phyloP scores from a whole-genome alignment of 73 alveolate genomes.

The Urostyla sp. region DNA sequence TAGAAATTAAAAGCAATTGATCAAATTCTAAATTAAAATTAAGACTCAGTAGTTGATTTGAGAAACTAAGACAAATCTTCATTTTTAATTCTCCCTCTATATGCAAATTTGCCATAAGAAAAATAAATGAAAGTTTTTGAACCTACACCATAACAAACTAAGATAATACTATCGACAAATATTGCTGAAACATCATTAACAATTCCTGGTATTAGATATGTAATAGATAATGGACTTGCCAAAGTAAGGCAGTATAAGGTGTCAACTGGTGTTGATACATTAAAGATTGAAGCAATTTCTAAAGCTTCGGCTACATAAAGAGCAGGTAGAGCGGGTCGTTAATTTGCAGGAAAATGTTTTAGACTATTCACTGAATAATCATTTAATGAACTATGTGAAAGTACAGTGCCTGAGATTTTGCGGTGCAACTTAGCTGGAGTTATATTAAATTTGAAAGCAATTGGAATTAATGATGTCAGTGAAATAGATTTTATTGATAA shows the following conservation, averaged over 20 bases:
- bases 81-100: conserved; percentile 82
- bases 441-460: conserved; percentile 81
- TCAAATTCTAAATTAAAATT: not conserved
- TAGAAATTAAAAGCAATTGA: conserved; percentile 75
- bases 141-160: conserved; percentile 53
- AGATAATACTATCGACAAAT: conserved; percentile 80
- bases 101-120: conserved; percentile 91
- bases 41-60: not conserved
- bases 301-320: conserved; percentile 79
- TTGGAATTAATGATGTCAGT: conserved; percentile 85
- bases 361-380: conserved; percentile 81
- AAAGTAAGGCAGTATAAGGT: conserved; percentile 88
- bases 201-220: conserved; percentile 90
- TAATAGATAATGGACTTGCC: conserved; percentile 91
- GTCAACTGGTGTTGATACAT: conserved; percentile 89
- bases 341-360: conserved; percentile 81
- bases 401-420: conserved; percentile 73
- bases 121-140: conserved; percentile 90
- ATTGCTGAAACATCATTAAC: conserved; percentile 98
- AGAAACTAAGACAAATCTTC: not conserved
- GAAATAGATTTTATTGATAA: conserved; percentile 92
- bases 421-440: conserved; percentile 78
- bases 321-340: conserved; percentile 91
- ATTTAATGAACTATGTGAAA: conserved; percentile 56
- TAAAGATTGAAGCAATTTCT: conserved; percentile 84